Base-by-base conservation (phyloP, 2,329 filamentous ascomycete species). In the Cladorrhinum sp. region DNA sequence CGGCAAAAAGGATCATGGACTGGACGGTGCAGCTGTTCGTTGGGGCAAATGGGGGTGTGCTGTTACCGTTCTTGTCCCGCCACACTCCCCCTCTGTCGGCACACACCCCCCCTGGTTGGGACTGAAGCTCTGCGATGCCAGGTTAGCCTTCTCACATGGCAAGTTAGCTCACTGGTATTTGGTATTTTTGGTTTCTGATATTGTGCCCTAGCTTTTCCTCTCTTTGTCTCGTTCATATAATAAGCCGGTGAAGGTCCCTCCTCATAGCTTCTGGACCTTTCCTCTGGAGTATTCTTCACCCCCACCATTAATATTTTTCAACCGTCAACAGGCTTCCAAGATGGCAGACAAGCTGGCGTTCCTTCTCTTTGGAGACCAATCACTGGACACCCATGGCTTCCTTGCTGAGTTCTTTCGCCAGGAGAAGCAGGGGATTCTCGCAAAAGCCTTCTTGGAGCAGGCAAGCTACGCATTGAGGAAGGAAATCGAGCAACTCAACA, bases 331-430 rank as follows among this genome's bases (percentile, higher is more conserved):
- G 63, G 56, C 57, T 45, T 68, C 67, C 71, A 75, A 64, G 62
- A 80, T 80, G 78, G 76, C 74, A 69, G 73, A 77, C 72, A 73
- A 78, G 70, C 75, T 81, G 73, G 76, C 78, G 56, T 83, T 81
- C 71, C 81, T 88, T 72, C 82, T 90, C 64, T 89, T 90, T 71
- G 87, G 87, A 76, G 87, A 90, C 71, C 87, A 90, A 75, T 89
- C 87, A 62, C 80, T 85, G 68, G 85, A 88, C 72, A 86, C 86
- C 67, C 84, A 88, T 70, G 77, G 77, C 66, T 85, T 88, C 65
- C 75, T 90, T 62, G 82, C 85, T 55, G 77, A 81, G 60, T 80
- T 82, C 67, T 80, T 75, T 68, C 77, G 77, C 57, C 72, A 75
- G 62, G 74, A 74, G 41, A 74, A 76, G 63, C 77, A 76, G 32